Conservation (phyloP, 106 monocot genomes). For the Dioscorea zingiberensis region DNA sequence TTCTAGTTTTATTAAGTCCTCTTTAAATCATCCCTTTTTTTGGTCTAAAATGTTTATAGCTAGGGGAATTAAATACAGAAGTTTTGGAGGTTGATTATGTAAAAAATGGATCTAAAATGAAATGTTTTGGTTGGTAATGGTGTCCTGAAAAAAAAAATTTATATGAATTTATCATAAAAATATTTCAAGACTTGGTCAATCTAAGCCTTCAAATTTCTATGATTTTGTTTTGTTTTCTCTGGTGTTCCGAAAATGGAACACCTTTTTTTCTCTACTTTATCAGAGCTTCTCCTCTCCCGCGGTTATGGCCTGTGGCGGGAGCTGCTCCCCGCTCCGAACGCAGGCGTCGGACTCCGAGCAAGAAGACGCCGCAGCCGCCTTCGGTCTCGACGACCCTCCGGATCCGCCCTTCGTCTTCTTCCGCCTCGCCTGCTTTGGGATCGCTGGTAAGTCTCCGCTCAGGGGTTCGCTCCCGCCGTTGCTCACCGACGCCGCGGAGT, state of each 20-base stretch:
- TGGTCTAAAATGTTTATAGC: too few species aligned
- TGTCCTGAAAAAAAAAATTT: too few species aligned
- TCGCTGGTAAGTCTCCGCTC: conserved; percentile 5
- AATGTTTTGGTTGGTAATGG: too few species aligned
- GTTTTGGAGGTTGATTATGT: too few species aligned
- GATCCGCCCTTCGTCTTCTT: conserved; percentile 8
- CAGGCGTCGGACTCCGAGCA: neutral
- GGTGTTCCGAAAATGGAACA: too few species aligned
- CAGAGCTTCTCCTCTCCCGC: neutral
- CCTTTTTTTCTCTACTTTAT: neutral
- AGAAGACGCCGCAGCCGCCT: conserved; percentile 7
- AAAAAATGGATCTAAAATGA: too few species aligned
- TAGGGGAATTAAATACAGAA: too few species aligned
- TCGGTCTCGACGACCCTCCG: conserved; percentile 7
- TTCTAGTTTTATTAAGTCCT: too few species aligned
- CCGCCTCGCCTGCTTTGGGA: conserved; percentile 9
- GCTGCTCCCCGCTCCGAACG: neutral
- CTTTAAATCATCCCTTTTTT: neutral
- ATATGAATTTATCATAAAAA: too few species aligned
- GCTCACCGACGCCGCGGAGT: neutral
- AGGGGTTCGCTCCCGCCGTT: neutral
- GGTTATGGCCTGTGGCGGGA: neutral
- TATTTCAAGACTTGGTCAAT: too few species aligned
- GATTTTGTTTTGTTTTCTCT: too few species aligned
- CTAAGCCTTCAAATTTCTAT: too few species aligned